These are phyloP conservation scores for Leptomonas seymouri DNA, from an alignment of 208 protist genomes.

Conservation along the genomic window DNA sequence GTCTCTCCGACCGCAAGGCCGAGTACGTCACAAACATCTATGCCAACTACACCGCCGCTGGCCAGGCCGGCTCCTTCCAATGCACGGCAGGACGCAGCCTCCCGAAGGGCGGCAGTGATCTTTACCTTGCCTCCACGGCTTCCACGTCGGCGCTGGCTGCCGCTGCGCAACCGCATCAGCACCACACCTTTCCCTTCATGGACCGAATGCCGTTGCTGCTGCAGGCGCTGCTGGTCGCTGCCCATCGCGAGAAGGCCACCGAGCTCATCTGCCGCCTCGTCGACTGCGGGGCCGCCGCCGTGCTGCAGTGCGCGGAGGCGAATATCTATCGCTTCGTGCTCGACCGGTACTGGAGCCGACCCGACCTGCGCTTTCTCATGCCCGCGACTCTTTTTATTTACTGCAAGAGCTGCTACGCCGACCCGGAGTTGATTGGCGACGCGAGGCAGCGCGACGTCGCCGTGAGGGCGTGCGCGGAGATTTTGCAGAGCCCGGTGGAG, in stretches of 20 bases:
- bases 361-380: slow-evolving; percentile 73
- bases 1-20: slow-evolving; percentile 23
- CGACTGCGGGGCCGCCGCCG: slow-evolving; percentile 70
- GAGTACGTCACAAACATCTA: slow-evolving; percentile 38
- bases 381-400: slow-evolving; percentile 87
- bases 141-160: neutral
- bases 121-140: neutral
- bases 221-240: slow-evolving; percentile 75
- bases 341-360: slow-evolving; percentile 76
- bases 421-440: slow-evolving; percentile 67
- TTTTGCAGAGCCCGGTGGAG: slow-evolving; percentile 62
- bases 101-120: neutral
- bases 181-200: slow-evolving; percentile 64
- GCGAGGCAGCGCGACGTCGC: slow-evolving; percentile 52
- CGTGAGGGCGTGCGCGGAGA: slow-evolving; percentile 54
- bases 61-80: slow-evolving; percentile 29
- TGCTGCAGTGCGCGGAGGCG: slow-evolving; percentile 78
- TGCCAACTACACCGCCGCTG: slow-evolving; percentile 24
- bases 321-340: slow-evolving; percentile 82
- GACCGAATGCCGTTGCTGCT: slow-evolving; percentile 78
- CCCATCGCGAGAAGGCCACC: slow-evolving; percentile 77
- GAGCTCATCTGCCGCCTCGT: slow-evolving; percentile 81
- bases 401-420: slow-evolving; percentile 82
- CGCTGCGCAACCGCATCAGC: slow-evolving; percentile 2
- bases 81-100: slow-evolving; percentile 18